Conservation (phyloP, 106 monocot species). For the Narthecium ossifragum region DNA sequence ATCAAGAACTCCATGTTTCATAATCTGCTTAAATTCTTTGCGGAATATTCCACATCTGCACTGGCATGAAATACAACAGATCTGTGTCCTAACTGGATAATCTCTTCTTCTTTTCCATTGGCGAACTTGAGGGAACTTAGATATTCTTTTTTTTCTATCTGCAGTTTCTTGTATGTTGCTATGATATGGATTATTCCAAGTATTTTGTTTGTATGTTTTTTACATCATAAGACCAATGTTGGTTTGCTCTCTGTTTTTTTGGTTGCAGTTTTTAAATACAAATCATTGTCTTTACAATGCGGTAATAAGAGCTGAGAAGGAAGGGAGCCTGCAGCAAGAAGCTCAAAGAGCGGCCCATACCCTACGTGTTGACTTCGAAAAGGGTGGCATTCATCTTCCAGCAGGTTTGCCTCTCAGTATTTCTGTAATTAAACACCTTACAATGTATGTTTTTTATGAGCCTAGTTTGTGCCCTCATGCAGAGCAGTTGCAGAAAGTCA, state of each 20-base stretch:
- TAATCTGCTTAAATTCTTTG: too few species aligned
- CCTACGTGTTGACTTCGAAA: slow-evolving; percentile 84
- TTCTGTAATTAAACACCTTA: not conserved
- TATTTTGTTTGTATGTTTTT: too few species aligned
- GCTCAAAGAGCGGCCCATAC: slow-evolving; percentile 68
- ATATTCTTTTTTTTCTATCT: too few species aligned
- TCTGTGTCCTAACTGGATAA: too few species aligned
- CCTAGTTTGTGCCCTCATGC: slow-evolving; percentile 11
- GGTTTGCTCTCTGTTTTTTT: not conserved
- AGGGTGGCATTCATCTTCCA: slow-evolving; percentile 90
- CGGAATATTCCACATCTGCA: too few species aligned
- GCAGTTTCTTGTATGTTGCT: too few species aligned
- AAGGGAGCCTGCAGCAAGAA: slow-evolving; percentile 45
- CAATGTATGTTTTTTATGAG: slow-evolving; percentile 8
- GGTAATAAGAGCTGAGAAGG: slow-evolving; percentile 44
- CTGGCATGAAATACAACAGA: too few species aligned
- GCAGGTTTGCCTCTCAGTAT: slow-evolving; percentile 25
- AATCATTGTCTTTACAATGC: slow-evolving; percentile 70
- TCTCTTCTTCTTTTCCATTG: too few species aligned
- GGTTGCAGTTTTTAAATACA: slow-evolving; percentile 74
- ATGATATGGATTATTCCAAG: too few species aligned
- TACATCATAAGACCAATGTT: too few species aligned
- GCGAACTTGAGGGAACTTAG: too few species aligned
- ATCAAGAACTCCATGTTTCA: too few species aligned
- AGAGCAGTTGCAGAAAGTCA: slow-evolving; percentile 78